phyloP scores from a whole-genome alignment of 345 rosid genomes.

The Salix brachista region DNA sequence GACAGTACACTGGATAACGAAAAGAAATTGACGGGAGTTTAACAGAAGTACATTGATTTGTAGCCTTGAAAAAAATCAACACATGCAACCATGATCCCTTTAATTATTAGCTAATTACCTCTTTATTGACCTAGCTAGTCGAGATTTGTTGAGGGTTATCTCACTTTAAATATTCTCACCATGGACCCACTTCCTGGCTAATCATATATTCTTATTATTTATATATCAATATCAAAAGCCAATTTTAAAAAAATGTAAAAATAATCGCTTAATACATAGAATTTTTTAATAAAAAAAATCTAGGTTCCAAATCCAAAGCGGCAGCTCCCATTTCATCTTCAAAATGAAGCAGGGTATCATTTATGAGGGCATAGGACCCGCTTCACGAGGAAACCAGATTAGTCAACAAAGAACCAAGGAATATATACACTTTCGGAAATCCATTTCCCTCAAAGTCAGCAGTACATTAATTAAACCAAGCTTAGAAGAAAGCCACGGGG shows the following conservation, averaged over 20 bases:
- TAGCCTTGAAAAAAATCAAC: too few species aligned
- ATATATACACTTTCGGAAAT: conserved; percentile 33
- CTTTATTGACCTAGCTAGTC: background rate
- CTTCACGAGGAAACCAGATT: background rate
- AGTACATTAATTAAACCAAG: conserved; percentile 31
- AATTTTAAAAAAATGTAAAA: too few species aligned
- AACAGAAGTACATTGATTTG: too few species aligned
- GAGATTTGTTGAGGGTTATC: background rate
- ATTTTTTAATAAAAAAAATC: too few species aligned
- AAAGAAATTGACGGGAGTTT: too few species aligned
- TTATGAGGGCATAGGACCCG: background rate
- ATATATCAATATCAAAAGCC: too few species aligned
- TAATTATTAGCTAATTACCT: background rate
- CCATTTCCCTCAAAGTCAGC: conserved; percentile 37
- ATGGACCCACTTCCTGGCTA: background rate
- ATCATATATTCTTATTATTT: too few species aligned
- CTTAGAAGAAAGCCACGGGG: conserved; percentile 20
- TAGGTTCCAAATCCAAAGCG: background rate
- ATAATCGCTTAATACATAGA: too few species aligned
- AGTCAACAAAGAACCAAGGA: background rate
- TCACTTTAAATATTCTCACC: background rate
- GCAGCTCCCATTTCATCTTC: background rate
- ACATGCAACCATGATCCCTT: too few species aligned
- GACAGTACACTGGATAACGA: too few species aligned
- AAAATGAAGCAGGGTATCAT: background rate